phyloP scores from a whole-genome alignment of 2,329 filamentous ascomycete species.

The Aureobasidium zeae region DNA sequence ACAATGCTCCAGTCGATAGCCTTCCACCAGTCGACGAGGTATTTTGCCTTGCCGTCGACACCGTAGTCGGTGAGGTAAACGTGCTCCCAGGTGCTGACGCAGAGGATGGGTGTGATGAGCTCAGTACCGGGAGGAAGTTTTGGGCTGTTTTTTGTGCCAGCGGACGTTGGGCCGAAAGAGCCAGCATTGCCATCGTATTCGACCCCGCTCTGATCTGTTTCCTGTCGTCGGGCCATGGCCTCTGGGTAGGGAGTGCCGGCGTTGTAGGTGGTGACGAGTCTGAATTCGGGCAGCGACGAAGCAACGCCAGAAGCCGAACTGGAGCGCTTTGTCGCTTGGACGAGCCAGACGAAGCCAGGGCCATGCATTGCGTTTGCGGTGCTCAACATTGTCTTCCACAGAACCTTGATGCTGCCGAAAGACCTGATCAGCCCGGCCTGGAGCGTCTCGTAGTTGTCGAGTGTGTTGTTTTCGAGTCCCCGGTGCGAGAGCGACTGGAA shows the following conservation, averaged over 20 bases:
- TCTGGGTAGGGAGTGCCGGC: slow-evolving; percentile 80
- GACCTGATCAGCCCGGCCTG: slow-evolving; percentile 52
- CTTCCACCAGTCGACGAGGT: slow-evolving; percentile 77
- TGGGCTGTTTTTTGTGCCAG: slow-evolving; percentile 24
- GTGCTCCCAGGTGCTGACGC: slow-evolving; percentile 95
- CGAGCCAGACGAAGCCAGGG: slow-evolving; percentile 93
- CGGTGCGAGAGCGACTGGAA: slow-evolving; percentile 43
- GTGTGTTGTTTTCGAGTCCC: slow-evolving; percentile 24
- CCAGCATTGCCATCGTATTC: slow-evolving; percentile 31
- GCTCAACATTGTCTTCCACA: slow-evolving; percentile 68
- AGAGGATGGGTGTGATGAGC: slow-evolving; percentile 67
- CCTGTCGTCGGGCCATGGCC: slow-evolving; percentile 68
- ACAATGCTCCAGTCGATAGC: slow-evolving; percentile 78
- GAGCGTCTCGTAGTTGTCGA: slow-evolving; percentile 50
- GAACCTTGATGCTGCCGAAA: slow-evolving; percentile 76
- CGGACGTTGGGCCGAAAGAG: slow-evolving; percentile 29
- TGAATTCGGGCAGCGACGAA: slow-evolving; percentile 38
- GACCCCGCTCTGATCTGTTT: slow-evolving; percentile 55
- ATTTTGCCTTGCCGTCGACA: slow-evolving; percentile 63
- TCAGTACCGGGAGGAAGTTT: slow-evolving; percentile 55
- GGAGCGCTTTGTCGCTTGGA: slow-evolving; percentile 31
- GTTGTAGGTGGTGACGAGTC: slow-evolving; percentile 79
- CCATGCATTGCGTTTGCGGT: slow-evolving; percentile 90
- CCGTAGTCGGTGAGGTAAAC: slow-evolving; percentile 80
- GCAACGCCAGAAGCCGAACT: slow-evolving; percentile 22